Conservation (phyloP, 805 yeast species). For the Wickerhamiella australiensis region DNA sequence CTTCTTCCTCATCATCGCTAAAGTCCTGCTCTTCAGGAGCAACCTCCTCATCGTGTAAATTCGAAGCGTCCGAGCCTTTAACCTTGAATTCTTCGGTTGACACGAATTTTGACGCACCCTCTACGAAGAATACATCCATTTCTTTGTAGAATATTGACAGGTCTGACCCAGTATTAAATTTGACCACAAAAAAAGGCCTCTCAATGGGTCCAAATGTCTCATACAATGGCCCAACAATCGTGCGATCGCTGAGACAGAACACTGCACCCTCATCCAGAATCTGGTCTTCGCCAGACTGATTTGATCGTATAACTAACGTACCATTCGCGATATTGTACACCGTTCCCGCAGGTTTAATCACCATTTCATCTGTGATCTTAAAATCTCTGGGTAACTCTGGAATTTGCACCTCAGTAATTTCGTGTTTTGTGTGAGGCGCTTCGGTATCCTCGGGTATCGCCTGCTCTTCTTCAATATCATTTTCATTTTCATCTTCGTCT, state of each 20-base stretch:
- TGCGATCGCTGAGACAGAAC: conserved; percentile 54
- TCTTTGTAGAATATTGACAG: conserved; percentile 41
- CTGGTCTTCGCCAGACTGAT: conserved; percentile 68
- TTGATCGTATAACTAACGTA: conserved; percentile 60
- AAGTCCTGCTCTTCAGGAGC: conserved; percentile 90
- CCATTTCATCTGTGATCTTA: conserved; percentile 43
- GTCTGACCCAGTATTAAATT: conserved; percentile 43
- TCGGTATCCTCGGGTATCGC: conserved; percentile 21
- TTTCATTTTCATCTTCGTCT: conserved; percentile 22
- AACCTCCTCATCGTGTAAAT: conserved; percentile 86
- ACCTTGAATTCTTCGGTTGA: conserved; percentile 60
- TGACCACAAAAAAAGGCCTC: conserved; percentile 67
- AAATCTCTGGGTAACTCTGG: conserved; percentile 59
- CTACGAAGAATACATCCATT: conserved; percentile 57
- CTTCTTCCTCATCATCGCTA: conserved; percentile 87
- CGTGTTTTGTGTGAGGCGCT: conserved; percentile 73
- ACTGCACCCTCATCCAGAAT: conserved; percentile 69
- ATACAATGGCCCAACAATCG: conserved; percentile 60
- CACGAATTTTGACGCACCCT: conserved; percentile 65
- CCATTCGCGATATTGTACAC: conserved; percentile 58
- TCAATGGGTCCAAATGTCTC: conserved; percentile 87
- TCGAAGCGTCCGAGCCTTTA: conserved; percentile 91
- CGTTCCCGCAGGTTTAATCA: conserved; percentile 60
- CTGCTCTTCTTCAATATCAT: conserved; percentile 19
- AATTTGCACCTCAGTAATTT: conserved; percentile 54